Evolutionary conservation across 139 green algal genomes (phyloP).

Genomic region (Tetraselmis chui): DNA sequence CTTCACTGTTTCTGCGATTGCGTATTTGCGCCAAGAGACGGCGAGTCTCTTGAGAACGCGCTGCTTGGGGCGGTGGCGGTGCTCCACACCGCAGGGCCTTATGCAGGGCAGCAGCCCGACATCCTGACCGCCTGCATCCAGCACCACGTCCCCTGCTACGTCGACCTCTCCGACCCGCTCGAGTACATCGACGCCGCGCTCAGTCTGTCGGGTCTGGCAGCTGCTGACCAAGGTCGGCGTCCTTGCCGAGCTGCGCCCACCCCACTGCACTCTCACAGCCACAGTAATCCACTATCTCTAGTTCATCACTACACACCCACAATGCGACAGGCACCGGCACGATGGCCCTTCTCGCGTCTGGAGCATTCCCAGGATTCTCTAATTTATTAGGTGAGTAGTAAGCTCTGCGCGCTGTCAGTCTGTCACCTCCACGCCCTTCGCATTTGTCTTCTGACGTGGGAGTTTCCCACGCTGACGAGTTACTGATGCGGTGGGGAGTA

Average conservation of each 20-base stretch:
- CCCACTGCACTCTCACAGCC: too few species aligned
- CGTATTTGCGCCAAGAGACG: neutral
- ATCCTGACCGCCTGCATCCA: slow-evolving; percentile 12
- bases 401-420: too few species aligned
- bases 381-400: slow-evolving; percentile 10
- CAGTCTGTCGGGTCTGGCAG: neutral
- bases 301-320: neutral
- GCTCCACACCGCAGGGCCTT: slow-evolving; percentile 17
- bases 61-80: neutral
- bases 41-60: neutral
- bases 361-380: slow-evolving; percentile 15
- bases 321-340: slow-evolving; percentile 3
- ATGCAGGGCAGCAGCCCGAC: slow-evolving; percentile 3
- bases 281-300: too few species aligned
- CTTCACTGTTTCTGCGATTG: slow-evolving; percentile 4
- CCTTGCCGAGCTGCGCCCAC: neutral
- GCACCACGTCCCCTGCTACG: neutral
- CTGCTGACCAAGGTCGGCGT: neutral
- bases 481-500: too few species aligned
- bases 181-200: slow-evolving; percentile 10
- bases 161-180: slow-evolving; percentile 16
- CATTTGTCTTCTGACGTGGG: too few species aligned
- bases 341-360: neutral
- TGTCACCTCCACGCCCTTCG: too few species aligned
- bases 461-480: too few species aligned